Evolutionary conservation across 176 grass and related monocot genomes (phyloP).

Genomic region (Cenchrus americanus): DNA sequence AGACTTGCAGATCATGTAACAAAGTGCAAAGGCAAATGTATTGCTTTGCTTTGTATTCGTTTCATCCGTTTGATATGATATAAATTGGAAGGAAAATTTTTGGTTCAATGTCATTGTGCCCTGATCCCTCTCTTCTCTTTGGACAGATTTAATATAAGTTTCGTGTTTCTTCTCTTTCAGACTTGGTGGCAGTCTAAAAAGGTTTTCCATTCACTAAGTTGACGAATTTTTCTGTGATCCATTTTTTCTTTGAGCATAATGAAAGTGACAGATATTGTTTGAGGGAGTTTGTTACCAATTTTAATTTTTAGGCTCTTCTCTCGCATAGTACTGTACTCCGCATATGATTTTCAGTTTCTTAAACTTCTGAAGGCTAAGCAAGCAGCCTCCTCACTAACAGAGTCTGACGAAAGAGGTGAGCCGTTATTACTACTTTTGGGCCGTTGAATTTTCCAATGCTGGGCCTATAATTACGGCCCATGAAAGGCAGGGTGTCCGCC

Average conservation of each 20-base stretch:
- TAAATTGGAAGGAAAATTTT: background rate
- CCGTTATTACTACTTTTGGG: background rate
- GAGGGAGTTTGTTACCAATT: background rate
- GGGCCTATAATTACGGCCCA: background rate
- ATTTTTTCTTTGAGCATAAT: background rate
- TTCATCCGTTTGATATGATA: slow-evolving; percentile 5
- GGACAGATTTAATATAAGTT: background rate
- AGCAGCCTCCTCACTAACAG: no score
- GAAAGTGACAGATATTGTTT: background rate
- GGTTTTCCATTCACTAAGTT: background rate
- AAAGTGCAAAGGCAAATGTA: slow-evolving; percentile 39
- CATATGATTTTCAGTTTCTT: background rate
- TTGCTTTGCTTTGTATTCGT: slow-evolving; percentile 38
- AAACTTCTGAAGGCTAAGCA: no score
- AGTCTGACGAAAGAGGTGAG: background rate
- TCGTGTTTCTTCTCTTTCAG: background rate
- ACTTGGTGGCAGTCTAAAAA: background rate
- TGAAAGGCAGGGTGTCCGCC: background rate
- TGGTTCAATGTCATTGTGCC: background rate
- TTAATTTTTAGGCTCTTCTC: background rate
- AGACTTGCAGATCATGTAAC: background rate
- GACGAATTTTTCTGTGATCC: background rate
- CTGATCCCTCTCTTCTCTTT: background rate
- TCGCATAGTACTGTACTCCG: no score
- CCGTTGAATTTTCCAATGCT: background rate